Percentiles rank a stretch among this genome's conserved stretches.
These are phyloP conservation scores for Chondrostereum purpureum DNA, from an alignment of 1,284 basidiomycete genomes.

Conservation along the genomic window DNA sequence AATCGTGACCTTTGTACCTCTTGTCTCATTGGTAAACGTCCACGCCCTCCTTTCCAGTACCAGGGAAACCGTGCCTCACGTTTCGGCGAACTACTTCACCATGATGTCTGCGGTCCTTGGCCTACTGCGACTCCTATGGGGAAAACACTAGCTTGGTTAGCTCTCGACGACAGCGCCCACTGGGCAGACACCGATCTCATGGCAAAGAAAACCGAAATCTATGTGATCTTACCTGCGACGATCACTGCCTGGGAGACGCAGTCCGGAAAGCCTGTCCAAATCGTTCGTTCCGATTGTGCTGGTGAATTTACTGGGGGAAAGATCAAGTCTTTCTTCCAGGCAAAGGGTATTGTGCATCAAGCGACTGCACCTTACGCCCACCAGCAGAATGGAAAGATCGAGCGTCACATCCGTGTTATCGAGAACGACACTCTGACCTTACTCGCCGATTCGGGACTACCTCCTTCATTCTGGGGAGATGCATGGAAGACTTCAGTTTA, in stretches of 20 bases:
- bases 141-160: no score
- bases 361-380: no score
- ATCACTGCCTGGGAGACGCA: neutral
- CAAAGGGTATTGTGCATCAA: conserved; percentile 16
- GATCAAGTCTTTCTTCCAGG: neutral
- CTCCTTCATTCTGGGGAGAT: conserved; percentile 16
- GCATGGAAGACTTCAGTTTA: conserved; percentile 17
- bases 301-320: conserved; percentile 1
- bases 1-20: neutral
- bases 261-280: neutral
- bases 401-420: conserved; percentile 24
- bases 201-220: no score
- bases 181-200: neutral
- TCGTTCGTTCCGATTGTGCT: neutral
- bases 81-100: neutral
- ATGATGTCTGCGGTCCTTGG: neutral
- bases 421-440: conserved; percentile 16
- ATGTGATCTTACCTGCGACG: neutral
- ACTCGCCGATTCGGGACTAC: conserved; percentile 16
- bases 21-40: neutral
- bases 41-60: neutral
- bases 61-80: neutral
- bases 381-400: conserved; percentile 26
- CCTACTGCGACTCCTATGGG: neutral
- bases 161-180: neutral